A percentile compares a stretch with the other conserved stretches of the same genome.
Conservation (phyloP, 441 rosid species). For the Rhodomyrtus psidioides region DNA sequence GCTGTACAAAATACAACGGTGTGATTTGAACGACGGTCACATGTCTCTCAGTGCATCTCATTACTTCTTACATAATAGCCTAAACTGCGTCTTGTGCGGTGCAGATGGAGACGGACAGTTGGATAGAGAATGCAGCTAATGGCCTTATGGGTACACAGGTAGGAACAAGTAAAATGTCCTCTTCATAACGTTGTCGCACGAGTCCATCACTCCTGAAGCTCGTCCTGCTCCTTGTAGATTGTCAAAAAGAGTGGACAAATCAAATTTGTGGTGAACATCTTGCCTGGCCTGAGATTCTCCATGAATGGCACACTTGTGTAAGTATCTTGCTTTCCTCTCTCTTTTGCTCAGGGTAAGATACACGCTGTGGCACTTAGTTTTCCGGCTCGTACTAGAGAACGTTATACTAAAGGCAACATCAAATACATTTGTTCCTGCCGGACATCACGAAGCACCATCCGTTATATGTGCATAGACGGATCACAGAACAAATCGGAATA, state of each 20-base stretch:
- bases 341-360: neutral
- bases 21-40: neutral
- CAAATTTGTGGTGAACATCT: conserved; percentile 58
- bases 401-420: neutral
- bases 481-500: neutral
- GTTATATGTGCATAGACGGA: neutral
- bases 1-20: neutral
- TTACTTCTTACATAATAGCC: neutral
- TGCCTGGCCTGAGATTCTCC: conserved; percentile 78
- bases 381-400: neutral
- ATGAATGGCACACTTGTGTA: conserved; percentile 66
- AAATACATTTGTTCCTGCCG: neutral
- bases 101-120: conserved; percentile 86
- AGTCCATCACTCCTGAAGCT: neutral
- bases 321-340: conserved; percentile 11
- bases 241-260: conserved; percentile 48
- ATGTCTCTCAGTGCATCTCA: neutral
- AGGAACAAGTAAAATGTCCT: neutral
- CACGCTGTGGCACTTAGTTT: accelerated
- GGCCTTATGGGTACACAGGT: conserved; percentile 97
- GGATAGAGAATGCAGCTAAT: conserved; percentile 88
- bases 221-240: conserved; percentile 27
- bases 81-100: neutral
- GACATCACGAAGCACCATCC: neutral
- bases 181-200: neutral